Percentiles rank a stretch among this genome's conserved stretches.
Evolutionary conservation across 2,329 filamentous ascomycete genomes (phyloP).

Genomic region (Aspergillus glaucus): DNA sequence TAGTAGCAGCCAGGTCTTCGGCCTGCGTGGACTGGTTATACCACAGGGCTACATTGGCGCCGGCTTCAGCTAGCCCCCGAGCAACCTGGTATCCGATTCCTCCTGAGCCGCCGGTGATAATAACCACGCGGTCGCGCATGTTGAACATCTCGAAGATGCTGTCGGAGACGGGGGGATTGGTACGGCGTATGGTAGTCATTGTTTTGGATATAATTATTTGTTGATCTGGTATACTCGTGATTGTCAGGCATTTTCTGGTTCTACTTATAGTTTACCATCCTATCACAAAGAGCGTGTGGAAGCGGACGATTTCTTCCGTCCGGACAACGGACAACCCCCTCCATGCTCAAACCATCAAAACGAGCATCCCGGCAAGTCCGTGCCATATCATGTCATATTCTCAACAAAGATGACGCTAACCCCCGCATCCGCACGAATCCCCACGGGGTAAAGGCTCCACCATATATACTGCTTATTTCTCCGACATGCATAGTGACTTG

Average conservation of each 20-base stretch:
- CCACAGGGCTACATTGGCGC: slow-evolving; percentile 32
- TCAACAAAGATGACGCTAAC: neutral
- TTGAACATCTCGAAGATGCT: slow-evolving; percentile 11
- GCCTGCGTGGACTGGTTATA: slow-evolving; percentile 28
- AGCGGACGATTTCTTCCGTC: neutral
- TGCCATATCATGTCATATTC: neutral
- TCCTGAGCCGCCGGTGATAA: slow-evolving; percentile 24
- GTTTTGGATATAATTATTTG: neutral
- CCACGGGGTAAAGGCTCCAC: neutral
- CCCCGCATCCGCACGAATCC: neutral
- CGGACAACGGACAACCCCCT: neutral
- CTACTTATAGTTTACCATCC: neutral
- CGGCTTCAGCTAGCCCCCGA: slow-evolving; percentile 39
- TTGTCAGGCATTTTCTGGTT: neutral
- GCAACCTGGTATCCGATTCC: slow-evolving; percentile 39
- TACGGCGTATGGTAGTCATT: slow-evolving; percentile 6
- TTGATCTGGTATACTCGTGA: neutral
- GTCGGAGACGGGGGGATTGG: slow-evolving; percentile 10
- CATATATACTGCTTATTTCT: neutral
- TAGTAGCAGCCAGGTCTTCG: slow-evolving; percentile 9
- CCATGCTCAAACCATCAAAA: neutral
- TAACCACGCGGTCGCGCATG: slow-evolving; percentile 9
- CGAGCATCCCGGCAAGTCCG: neutral
- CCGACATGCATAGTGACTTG: neutral
- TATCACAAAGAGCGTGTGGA: neutral